phyloP scores from a whole-genome alignment of 148 eudicot genomes.

The Dianthus caryophyllus region DNA sequence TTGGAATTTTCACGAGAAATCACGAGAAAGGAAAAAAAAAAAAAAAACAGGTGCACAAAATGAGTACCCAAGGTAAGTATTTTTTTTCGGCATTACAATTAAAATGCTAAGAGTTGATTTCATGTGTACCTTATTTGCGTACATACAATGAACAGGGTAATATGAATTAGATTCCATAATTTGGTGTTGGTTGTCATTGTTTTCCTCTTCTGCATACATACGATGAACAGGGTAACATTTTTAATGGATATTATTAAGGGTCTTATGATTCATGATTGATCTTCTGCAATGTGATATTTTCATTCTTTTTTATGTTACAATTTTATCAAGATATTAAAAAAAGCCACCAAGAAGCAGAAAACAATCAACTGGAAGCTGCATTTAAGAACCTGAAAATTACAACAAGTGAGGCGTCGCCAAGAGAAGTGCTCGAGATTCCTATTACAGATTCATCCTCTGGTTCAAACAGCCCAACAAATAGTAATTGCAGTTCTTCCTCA shows the following conservation, averaged over 20 bases:
- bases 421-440: slow-evolving; percentile 64
- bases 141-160: too few species aligned
- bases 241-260: too few species aligned
- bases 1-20: slow-evolving; percentile 17
- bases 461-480: slow-evolving; percentile 38
- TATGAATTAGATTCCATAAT: too few species aligned
- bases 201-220: too few species aligned
- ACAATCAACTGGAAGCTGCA: slow-evolving; percentile 12
- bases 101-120: neutral
- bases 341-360: slow-evolving; percentile 27
- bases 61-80: slow-evolving; percentile 34
- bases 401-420: slow-evolving; percentile 51
- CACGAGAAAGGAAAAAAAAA: neutral
- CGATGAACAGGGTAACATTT: too few species aligned
- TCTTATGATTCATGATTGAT: too few species aligned
- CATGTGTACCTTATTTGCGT: neutral
- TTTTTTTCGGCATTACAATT: too few species aligned
- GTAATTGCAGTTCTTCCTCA: slow-evolving; percentile 24
- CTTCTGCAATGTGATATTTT: neutral
- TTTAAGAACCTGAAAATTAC: slow-evolving; percentile 9
- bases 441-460: slow-evolving; percentile 30
- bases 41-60: neutral
- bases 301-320: neutral
- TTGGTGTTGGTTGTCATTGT: too few species aligned
- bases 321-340: slow-evolving; percentile 14